Conservation (phyloP, 1,284 basidiomycete species). For the Flammula alnicola region DNA sequence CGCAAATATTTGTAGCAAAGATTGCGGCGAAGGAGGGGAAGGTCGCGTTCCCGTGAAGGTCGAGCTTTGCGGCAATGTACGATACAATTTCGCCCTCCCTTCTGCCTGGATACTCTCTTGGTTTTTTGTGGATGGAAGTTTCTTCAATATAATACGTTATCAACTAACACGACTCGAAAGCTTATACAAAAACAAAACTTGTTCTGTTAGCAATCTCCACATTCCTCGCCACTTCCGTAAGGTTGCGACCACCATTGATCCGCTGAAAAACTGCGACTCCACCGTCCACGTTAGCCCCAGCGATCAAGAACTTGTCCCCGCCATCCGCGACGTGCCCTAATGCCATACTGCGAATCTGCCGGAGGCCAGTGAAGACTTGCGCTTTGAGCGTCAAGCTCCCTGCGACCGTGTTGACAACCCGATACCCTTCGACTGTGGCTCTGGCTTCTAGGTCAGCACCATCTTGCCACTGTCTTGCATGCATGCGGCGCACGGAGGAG, state of each 20-base stretch:
- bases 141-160: no score
- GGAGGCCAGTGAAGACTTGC: conserved; percentile 62
- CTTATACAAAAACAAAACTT: conserved; percentile 51
- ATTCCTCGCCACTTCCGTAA: conserved; percentile 53
- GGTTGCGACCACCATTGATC: conserved; percentile 49
- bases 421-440: neutral
- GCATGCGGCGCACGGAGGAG: neutral
- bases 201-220: conserved; percentile 51
- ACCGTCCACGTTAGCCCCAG: conserved; percentile 41
- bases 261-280: conserved; percentile 59
- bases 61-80: neutral
- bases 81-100: no score
- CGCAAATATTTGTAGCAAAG: conserved; percentile 64
- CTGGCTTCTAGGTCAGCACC: neutral
- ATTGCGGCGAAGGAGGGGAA: conserved; percentile 45
- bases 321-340: conserved; percentile 49
- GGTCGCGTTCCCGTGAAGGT: conserved; percentile 18
- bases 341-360: conserved; percentile 64
- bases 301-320: conserved; percentile 57
- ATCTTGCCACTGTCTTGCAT: no score
- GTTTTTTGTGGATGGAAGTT: no score
- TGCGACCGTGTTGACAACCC: conserved; percentile 5
- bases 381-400: conserved; percentile 45
- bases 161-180: no score
- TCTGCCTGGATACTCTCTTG: no score